Evolutionary conservation across 2,329 filamentous ascomycete species (phyloP).

Genomic region (Helminthosporium solani): DNA sequence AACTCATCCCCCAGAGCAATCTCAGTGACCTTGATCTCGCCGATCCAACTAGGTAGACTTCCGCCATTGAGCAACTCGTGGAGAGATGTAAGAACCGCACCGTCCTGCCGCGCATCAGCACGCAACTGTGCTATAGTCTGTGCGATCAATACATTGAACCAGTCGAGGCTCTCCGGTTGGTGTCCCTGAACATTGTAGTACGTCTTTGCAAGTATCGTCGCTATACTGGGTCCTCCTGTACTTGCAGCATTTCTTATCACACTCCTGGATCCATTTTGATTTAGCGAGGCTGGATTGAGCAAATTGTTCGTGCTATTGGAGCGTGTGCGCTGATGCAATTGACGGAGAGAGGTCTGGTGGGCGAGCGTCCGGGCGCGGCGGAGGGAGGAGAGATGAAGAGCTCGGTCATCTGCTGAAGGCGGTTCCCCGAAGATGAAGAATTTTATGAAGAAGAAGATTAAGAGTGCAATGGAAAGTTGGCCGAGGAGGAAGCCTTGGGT

Average conservation of each 20-base stretch:
- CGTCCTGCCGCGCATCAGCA: conserved; percentile 87
- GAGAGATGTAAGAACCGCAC: conserved; percentile 82
- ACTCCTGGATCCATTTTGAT: conserved; percentile 41
- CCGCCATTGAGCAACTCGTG: conserved; percentile 85
- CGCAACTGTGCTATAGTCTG: conserved; percentile 96
- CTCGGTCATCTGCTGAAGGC: conserved; percentile 77
- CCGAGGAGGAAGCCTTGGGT: conserved; percentile 91
- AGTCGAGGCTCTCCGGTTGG: conserved; percentile 94
- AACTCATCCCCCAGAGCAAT: conserved; percentile 95
- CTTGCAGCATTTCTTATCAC: conserved; percentile 49
- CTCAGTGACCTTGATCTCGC: conserved; percentile 91
- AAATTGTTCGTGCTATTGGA: conserved; percentile 1
- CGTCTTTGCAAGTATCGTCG: conserved; percentile 90
- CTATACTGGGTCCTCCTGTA: conserved; percentile 74
- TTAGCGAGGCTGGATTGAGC: conserved; percentile 27
- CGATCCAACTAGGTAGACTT: conserved; percentile 84
- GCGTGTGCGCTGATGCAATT: conserved; percentile 25
- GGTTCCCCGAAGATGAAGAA: conserved; percentile 99
- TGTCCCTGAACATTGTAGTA: conserved; percentile 97
- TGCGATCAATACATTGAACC: conserved; percentile 97
- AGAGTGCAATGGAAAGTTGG: conserved; percentile 85
- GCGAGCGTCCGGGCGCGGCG: conserved; percentile 71
- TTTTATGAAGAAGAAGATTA: conserved; percentile 95
- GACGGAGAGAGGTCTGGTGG: conserved; percentile 50
- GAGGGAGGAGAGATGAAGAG: conserved; percentile 71